phyloP scores from a whole-genome alignment of 306 rosid species.

The Ormosia emarginata region DNA sequence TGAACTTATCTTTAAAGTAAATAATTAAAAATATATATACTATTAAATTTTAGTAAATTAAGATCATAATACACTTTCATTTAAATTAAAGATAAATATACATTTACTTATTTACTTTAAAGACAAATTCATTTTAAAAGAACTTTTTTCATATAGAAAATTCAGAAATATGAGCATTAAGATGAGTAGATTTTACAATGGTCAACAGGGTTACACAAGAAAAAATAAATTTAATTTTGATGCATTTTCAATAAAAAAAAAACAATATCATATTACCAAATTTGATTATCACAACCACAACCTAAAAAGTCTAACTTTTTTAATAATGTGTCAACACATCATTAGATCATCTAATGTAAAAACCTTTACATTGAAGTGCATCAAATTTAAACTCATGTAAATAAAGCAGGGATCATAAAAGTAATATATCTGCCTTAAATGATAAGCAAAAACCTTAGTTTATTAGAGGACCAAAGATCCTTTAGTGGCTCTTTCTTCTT shows the following conservation, averaged over 20 bases:
- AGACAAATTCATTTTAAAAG: no score
- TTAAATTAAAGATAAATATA: no score
- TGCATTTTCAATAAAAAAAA: background rate
- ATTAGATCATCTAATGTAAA: no score
- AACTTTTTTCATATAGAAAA: no score
- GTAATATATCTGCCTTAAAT: conserved; percentile 31
- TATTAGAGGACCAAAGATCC: conserved; percentile 39
- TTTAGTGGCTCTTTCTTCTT: conserved; percentile 37
- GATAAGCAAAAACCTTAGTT: conserved; percentile 43
- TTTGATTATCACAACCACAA: no score
- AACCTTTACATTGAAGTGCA: background rate
- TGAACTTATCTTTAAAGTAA: no score
- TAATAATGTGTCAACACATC: background rate
- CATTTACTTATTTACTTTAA: no score
- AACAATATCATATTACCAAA: no score
- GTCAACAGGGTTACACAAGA: background rate
- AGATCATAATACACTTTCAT: no score
- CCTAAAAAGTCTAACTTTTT: background rate
- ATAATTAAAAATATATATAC: no score
- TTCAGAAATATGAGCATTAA: background rate
- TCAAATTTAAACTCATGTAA: background rate
- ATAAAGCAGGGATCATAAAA: background rate
- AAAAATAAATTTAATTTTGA: background rate
- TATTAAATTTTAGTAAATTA: no score
- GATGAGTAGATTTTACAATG: background rate